Percentiles rank a stretch among this genome's conserved stretches.
These are phyloP conservation scores for Solanum aculeatissimum DNA, from an alignment of 305 asterid species.

Conservation along the genomic window DNA sequence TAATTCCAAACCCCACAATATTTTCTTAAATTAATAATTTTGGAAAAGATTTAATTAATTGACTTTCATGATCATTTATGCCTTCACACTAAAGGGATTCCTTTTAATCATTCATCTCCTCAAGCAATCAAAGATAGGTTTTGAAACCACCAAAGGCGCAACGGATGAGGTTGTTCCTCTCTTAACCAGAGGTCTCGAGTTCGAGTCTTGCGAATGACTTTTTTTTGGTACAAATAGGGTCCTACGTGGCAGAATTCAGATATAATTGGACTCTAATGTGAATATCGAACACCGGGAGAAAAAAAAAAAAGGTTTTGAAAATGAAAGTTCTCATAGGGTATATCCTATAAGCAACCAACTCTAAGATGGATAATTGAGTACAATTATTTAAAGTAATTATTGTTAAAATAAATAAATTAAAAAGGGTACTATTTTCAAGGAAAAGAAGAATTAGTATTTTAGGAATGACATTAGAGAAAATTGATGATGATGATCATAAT, in stretches of 20 bases:
- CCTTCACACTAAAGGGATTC: slow-evolving; percentile 3
- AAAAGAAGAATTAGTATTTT: not conserved
- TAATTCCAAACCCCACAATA: slow-evolving; percentile 2
- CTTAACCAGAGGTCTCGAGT: too few species aligned
- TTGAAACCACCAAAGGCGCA: too few species aligned
- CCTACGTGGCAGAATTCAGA: too few species aligned
- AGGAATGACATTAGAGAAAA: not conserved
- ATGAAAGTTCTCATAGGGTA: not conserved
- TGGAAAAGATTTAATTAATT: not conserved
- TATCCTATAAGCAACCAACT: not conserved
- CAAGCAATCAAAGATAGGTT: not conserved
- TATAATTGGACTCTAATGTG: too few species aligned
- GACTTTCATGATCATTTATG: not conserved
- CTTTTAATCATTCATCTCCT: slow-evolving; percentile 1
- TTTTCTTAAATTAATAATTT: not conserved
- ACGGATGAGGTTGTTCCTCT: too few species aligned
- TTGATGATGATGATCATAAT: not conserved
- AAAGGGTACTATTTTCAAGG: not conserved
- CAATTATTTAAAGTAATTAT: not conserved
- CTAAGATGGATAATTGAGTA: not conserved
- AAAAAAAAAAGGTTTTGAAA: not conserved
- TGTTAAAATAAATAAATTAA: not conserved
- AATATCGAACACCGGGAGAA: too few species aligned
- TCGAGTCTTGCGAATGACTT: too few species aligned
- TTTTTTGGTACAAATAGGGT: too few species aligned